phyloP scores from a whole-genome alignment of 225 moss, liverwort and hornwort species.

The Ulota crispa region DNA sequence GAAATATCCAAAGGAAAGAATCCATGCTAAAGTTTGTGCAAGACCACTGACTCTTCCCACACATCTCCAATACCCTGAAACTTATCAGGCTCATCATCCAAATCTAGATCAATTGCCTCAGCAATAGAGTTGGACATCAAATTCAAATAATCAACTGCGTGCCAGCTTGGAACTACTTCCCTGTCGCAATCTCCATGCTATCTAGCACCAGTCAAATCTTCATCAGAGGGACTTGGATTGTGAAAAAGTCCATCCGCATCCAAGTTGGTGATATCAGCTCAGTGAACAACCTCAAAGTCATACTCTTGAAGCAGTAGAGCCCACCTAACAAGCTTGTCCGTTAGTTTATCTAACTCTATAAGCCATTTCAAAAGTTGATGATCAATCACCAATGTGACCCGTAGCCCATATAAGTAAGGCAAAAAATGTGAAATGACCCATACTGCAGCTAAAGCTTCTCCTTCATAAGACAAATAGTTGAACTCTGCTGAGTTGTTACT shows the following conservation, averaged over 20 bases:
- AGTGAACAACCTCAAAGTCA: neutral
- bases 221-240: neutral
- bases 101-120: too few relatives aligned
- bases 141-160: too few relatives aligned
- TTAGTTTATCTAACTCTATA: neutral
- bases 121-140: too few relatives aligned
- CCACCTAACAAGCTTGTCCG: neutral
- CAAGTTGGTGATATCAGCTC: neutral
- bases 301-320: neutral
- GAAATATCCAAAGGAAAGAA: neutral
- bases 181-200: neutral
- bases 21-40: neutral
- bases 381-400: neutral
- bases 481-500: neutral
- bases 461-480: too few relatives aligned
- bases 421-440: too few relatives aligned
- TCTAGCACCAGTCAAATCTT: neutral
- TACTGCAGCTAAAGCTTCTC: too few relatives aligned
- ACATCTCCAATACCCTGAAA: neutral
- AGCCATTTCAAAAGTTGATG: neutral
- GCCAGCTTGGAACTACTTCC: too few relatives aligned
- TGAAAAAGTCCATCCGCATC: too few relatives aligned
- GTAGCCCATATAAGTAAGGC: neutral
- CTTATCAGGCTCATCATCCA: neutral
- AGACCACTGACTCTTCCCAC: neutral